These are phyloP conservation scores for Lipomyces starkeyi DNA, from an alignment of 805 yeast genomes.

Conservation along the genomic window DNA sequence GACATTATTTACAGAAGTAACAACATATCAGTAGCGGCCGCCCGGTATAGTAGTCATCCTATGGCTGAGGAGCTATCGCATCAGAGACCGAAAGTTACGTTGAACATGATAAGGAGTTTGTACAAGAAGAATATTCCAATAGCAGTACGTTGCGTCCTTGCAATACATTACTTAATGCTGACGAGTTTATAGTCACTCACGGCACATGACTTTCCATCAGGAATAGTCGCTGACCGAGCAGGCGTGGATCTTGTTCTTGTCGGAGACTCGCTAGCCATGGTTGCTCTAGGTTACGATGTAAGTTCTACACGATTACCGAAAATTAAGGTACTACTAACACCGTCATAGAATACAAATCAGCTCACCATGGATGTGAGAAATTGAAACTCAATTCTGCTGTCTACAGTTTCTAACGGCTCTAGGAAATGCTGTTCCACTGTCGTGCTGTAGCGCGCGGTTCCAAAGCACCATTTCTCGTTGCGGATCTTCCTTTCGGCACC, in stretches of 20 bases:
- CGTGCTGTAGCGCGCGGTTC: constrained; percentile 78
- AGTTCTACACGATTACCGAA: constrained; percentile 38
- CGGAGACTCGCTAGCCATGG: constrained; percentile 96
- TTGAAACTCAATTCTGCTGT: neutral
- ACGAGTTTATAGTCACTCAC: constrained; percentile 59
- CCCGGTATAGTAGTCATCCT: constrained; percentile 21
- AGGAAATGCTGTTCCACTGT: constrained; percentile 73
- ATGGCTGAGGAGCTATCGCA: constrained; percentile 5
- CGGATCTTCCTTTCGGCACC: constrained; percentile 88
- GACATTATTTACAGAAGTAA: neutral
- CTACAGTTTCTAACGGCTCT: neutral
- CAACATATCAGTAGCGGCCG: neutral
- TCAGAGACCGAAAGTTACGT: constrained; percentile 47
- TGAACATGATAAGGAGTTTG: constrained; percentile 50
- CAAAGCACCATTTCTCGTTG: constrained; percentile 67
- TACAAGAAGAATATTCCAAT: constrained; percentile 50
- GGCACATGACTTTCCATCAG: constrained; percentile 86
- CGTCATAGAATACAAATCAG: constrained; percentile 58
- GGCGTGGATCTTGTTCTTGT: constrained; percentile 73
- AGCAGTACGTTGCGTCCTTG: constrained; percentile 44
- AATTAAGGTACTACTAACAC: neutral
- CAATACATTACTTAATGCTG: constrained; percentile 20
- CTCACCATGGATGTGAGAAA: constrained; percentile 64
- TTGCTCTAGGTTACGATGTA: constrained; percentile 77
- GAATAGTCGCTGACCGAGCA: constrained; percentile 67